Evolutionary conservation across 2,329 filamentous ascomycete species (phyloP).

Genomic region (Neobulgaria alba): DNA sequence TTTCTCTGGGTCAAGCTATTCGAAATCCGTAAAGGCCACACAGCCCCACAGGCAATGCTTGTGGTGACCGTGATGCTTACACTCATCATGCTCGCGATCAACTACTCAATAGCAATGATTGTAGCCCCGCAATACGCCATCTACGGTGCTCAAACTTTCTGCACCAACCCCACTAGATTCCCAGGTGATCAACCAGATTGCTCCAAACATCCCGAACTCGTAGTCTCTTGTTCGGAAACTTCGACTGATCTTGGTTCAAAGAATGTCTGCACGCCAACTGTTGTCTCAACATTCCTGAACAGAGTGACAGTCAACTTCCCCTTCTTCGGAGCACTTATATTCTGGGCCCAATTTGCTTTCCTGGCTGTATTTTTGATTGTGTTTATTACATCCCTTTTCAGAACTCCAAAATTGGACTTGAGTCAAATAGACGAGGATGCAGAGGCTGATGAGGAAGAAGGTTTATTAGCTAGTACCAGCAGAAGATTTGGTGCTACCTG

Average conservation of each 20-base stretch:
- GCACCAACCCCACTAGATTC: conserved; percentile 58
- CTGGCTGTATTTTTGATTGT: conserved; percentile 75
- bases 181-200: conserved; percentile 68
- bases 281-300: conserved; percentile 89
- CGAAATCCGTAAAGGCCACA: conserved; percentile 80
- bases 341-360: conserved; percentile 95
- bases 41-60: conserved; percentile 83
- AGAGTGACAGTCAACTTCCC: conserved; percentile 89
- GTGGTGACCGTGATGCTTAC: conserved; percentile 87
- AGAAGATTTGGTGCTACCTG: conserved; percentile 77
- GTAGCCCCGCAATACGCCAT: conserved; percentile 94
- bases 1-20: conserved; percentile 95
- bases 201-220: conserved; percentile 56
- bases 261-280: conserved; percentile 80
- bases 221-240: conserved; percentile 75
- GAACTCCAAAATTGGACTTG: conserved; percentile 68
- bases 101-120: conserved; percentile 87
- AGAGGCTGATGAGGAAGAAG: conserved; percentile 89
- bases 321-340: conserved; percentile 85
- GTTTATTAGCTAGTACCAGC: conserved; percentile 74
- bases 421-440: conserved; percentile 79
- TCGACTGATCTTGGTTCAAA: conserved; percentile 62
- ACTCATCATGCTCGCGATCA: conserved; percentile 80
- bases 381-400: conserved; percentile 70
- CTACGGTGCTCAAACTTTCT: conserved; percentile 92